A percentile compares a stretch with the other conserved stretches of the same genome.
Conservation (phyloP, 805 yeast genomes). For the Aciculoconidium aculeatum region DNA sequence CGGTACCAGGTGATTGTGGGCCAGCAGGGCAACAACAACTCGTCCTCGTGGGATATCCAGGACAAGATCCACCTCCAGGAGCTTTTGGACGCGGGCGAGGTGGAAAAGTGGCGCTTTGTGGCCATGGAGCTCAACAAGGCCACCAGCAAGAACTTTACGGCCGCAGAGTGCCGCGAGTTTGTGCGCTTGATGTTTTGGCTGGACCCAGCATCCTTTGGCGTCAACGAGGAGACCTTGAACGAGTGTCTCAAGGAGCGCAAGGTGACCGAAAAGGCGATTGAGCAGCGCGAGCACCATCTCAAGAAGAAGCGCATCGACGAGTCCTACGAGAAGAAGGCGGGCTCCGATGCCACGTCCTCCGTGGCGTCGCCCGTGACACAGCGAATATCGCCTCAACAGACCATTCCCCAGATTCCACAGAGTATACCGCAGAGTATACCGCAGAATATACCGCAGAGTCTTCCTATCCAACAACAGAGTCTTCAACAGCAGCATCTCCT, state of each 20-base stretch:
- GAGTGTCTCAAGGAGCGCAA: slow-evolving; percentile 35
- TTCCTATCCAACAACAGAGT: too few species aligned
- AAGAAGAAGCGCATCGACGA: slow-evolving; percentile 8
- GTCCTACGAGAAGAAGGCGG: too few species aligned
- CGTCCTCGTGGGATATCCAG: slow-evolving; percentile 54
- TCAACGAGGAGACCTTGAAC: slow-evolving; percentile 39
- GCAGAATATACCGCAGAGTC: too few species aligned
- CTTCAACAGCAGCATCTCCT: slow-evolving; percentile 5
- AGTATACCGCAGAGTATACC: too few species aligned
- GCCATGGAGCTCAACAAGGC: slow-evolving; percentile 54
- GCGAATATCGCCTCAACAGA: too few species aligned
- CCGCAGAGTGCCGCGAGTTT: slow-evolving; percentile 50
- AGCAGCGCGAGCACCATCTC: slow-evolving; percentile 13
- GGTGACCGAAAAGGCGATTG: slow-evolving; percentile 27
- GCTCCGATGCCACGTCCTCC: too few species aligned
- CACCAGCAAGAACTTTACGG: slow-evolving; percentile 46
- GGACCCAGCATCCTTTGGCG: slow-evolving; percentile 54
- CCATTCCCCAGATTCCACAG: too few species aligned
- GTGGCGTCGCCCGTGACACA: too few species aligned
- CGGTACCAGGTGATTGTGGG: slow-evolving; percentile 78
- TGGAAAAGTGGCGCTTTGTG: slow-evolving; percentile 64
- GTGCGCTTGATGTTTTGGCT: slow-evolving; percentile 47
- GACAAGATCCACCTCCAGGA: slow-evolving; percentile 47
- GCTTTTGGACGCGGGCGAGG: slow-evolving; percentile 62
- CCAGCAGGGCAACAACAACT: slow-evolving; percentile 70